Evolutionary conservation across 2,329 filamentous ascomycete species (phyloP), one percentile per base, ranked within the genome.

Genomic region (Claviceps sp.): DNA sequence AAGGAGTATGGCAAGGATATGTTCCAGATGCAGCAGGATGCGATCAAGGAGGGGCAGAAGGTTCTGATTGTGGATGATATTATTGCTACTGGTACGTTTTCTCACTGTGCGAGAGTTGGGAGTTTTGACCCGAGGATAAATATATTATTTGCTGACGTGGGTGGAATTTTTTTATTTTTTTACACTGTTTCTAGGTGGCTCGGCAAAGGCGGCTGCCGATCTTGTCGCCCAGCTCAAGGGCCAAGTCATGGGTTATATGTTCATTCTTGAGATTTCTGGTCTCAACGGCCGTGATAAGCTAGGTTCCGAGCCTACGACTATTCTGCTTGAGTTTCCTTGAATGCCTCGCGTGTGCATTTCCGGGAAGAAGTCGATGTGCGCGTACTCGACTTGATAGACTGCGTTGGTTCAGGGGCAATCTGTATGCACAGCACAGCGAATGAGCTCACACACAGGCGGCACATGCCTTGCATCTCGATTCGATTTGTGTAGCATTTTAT

Each of bases 1-100:
- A 98, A 98, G 78, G 93, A 98, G 71, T 98, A 98, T 65, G 93
- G 93, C 57, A 78, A 83, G 70, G 93, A 98, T 68, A 84, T 84
- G 66, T 97, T 98, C 74, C 88, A 97, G 77, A 94, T 98, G 75
- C 93, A 98, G 75, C 74, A 79, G 59, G 89, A 86, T 68, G 84
- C 85, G 45, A 84, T 98, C 63, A 84, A 86, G 72, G 77, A 81
- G 50, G 90, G 90, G 39, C 88, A 95, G 73, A 90, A 85, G 68
- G 91, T 95, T 53, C 74, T 98, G 56, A 79, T 98, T 58, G 89
- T 98, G 37, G 93, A 98, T 69, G 93, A 98, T 68, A 95, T 98
- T 65, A 97, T 98, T 73, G 93, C 93, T 53, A 98, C 93, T 58
- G 91, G 91, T 95, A 76, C 68, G 84, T 72, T 49, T 43, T 26